Evolutionary conservation across 257 asterid genomes (phyloP).

Genomic region (Solanum megistacrolobum): DNA sequence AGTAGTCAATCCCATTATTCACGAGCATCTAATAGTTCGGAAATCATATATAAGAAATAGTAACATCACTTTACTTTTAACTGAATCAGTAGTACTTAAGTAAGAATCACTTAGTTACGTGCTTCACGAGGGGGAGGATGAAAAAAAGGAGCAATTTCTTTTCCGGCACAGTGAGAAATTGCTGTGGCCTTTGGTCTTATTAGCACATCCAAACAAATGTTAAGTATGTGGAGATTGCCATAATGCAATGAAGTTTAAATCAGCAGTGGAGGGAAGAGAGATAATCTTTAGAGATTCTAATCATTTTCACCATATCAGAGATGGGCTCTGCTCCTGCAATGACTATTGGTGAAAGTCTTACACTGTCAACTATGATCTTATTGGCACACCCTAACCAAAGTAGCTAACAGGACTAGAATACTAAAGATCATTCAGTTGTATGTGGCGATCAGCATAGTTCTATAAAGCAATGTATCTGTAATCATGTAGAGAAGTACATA

Average conservation of each 20-base stretch:
- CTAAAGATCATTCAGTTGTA: background rate
- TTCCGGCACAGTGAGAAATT: constrained; percentile 83
- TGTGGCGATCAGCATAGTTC: background rate
- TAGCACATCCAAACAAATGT: constrained; percentile 47
- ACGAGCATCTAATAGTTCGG: too few relatives aligned
- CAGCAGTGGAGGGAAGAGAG: constrained; percentile 60
- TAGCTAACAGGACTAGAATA: background rate
- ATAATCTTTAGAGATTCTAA: constrained; percentile 80
- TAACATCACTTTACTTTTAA: too few relatives aligned
- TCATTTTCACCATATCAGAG: constrained; percentile 74
- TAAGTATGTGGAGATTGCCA: constrained; percentile 89
- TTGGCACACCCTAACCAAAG: background rate
- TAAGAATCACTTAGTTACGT: constrained; percentile 9
- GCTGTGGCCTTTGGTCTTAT: constrained; percentile 81
- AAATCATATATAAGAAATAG: too few relatives aligned
- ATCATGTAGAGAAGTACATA: background rate
- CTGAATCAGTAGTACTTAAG: too few relatives aligned
- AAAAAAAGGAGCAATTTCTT: constrained; percentile 53
- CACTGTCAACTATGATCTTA: background rate
- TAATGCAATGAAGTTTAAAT: constrained; percentile 53
- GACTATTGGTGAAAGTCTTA: constrained; percentile 51
- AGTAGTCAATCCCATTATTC: too few relatives aligned
- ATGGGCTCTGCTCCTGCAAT: constrained; percentile 75
- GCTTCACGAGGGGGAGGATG: constrained; percentile 83
- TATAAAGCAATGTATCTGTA: background rate